phyloP scores from a whole-genome alignment of 495 filamentous ascomycete species.

The Penicillium turbatum region DNA sequence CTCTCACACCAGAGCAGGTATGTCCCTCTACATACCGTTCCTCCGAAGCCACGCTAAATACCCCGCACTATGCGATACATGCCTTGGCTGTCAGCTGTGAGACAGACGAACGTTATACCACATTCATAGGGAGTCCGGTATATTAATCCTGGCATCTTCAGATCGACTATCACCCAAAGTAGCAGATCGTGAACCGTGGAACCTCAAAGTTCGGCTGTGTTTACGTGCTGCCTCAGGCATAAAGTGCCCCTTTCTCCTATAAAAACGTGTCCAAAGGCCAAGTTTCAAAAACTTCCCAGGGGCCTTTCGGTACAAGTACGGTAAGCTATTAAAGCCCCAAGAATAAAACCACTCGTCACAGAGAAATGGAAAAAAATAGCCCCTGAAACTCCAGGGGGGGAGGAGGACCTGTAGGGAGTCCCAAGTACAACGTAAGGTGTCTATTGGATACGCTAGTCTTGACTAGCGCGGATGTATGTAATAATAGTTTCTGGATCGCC shows the following conservation, averaged over 20 bases:
- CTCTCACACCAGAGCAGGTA: no score
- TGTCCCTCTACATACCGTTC: background rate
- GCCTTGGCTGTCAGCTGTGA: background rate
- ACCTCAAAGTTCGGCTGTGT: background rate
- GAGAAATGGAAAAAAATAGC: slow-evolving; percentile 1
- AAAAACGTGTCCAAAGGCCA: background rate
- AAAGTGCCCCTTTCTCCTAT: background rate
- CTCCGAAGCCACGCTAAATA: background rate
- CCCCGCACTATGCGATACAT: background rate
- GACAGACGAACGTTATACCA: no score
- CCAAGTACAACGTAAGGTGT: slow-evolving; percentile 8
- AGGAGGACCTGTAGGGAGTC: slow-evolving; percentile 3
- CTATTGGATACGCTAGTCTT: slow-evolving; percentile 23
- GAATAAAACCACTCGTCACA: background rate
- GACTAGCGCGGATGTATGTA: slow-evolving; percentile 22
- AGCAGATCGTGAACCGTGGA: background rate
- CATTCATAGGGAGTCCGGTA: no score
- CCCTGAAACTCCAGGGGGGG: slow-evolving; percentile 12
- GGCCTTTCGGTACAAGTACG: background rate
- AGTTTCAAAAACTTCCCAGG: background rate
- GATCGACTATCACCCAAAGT: no score
- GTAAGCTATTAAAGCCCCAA: background rate
- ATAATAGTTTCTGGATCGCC: slow-evolving; percentile 21
- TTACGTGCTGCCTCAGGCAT: background rate
- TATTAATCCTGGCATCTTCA: no score